These are phyloP conservation scores for Populus tremula DNA, from an alignment of 345 rosid genomes.

Conservation along the genomic window DNA sequence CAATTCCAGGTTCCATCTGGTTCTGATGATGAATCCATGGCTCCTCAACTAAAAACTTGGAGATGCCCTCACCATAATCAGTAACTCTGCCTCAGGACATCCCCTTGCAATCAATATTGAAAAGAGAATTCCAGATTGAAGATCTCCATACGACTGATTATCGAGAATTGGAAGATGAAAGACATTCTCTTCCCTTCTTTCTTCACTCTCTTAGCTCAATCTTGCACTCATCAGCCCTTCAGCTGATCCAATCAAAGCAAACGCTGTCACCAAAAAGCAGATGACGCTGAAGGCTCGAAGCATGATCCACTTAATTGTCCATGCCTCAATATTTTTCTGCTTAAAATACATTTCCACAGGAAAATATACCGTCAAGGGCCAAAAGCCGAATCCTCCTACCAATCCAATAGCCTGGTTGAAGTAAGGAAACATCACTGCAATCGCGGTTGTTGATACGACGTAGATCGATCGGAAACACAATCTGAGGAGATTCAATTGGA, in stretches of 20 bases:
- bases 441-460: constrained; percentile 46
- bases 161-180: too few species aligned
- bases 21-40: background rate
- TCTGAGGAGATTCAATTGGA: constrained; percentile 33
- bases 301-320: constrained; percentile 56
- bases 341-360: constrained; percentile 67
- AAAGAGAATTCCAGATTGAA: too few species aligned
- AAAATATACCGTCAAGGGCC: constrained; percentile 74
- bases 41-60: background rate
- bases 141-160: too few species aligned
- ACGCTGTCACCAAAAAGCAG: constrained; percentile 39
- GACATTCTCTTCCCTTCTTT: too few species aligned
- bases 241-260: constrained; percentile 57
- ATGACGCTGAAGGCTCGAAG: constrained; percentile 42
- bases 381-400: constrained; percentile 66
- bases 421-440: constrained; percentile 66
- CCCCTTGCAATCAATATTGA: too few species aligned
- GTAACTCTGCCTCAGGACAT: background rate
- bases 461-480: constrained; percentile 50
- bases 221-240: constrained; percentile 57
- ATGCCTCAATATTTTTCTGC: constrained; percentile 48
- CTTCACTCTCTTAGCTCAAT: constrained; percentile 18
- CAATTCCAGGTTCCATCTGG: background rate
- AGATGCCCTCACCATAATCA: background rate
- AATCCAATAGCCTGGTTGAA: constrained; percentile 80